These are phyloP conservation scores for Globisporangium splendens DNA, from an alignment of 352 stramenopile genomes.

Conservation along the genomic window DNA sequence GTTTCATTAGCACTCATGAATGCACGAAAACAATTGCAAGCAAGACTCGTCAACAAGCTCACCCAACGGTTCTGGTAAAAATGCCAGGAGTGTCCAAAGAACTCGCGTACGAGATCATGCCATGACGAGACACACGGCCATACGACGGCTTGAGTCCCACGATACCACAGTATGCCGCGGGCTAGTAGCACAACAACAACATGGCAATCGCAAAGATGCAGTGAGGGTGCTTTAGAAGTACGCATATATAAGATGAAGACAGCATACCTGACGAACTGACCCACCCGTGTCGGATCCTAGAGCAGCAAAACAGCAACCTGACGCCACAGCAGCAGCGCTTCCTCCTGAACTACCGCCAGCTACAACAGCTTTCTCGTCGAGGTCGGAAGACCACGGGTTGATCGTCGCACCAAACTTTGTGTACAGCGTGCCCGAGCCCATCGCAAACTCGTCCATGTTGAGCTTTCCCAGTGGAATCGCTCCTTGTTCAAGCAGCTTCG, in stretches of 20 bases:
- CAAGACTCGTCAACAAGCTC: constrained; percentile 12
- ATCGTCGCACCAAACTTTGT: constrained; percentile 82
- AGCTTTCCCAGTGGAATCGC: constrained; percentile 94
- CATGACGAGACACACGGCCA: constrained; percentile 94
- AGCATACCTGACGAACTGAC: constrained; percentile 88
- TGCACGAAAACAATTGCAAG: background rate
- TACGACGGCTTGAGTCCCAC: constrained; percentile 98
- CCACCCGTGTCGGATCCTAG: constrained; percentile 98
- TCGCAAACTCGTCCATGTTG: constrained; percentile 99
- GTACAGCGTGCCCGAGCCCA: constrained; percentile 95
- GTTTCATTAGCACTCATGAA: background rate
- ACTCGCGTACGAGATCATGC: constrained; percentile 95
- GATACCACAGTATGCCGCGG: constrained; percentile 94
- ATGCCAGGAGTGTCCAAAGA: constrained; percentile 96
- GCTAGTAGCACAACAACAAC: constrained; percentile 29
- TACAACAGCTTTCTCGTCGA: constrained; percentile 54
- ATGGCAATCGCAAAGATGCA: too few relatives aligned
- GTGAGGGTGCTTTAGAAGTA: background rate
- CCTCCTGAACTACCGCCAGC: constrained; percentile 94
- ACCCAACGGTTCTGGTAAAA: constrained; percentile 84
- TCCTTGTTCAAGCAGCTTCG: constrained; percentile 84
- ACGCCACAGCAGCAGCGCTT: constrained; percentile 91
- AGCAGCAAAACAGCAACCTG: constrained; percentile 89
- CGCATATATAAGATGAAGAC: background rate
- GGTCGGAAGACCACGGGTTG: constrained; percentile 83